Conservation (phyloP, 441 rosid genomes). For the Francoa sonchifolia region DNA sequence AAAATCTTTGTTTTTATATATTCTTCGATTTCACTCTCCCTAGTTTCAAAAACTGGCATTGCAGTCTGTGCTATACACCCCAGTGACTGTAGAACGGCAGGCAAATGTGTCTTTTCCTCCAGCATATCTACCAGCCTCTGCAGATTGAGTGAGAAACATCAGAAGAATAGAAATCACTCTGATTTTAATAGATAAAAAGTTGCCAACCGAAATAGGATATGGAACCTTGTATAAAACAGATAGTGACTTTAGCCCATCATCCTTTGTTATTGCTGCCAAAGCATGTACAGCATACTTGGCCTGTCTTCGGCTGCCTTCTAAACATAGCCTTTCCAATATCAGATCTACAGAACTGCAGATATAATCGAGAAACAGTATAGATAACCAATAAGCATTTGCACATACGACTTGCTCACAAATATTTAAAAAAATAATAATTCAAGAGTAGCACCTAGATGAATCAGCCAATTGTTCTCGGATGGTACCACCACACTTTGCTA, state of each 20-base stretch:
- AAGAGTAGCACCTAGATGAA: slow-evolving; percentile 59
- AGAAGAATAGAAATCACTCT: neutral
- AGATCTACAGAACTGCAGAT: slow-evolving; percentile 81
- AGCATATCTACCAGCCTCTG: slow-evolving; percentile 96
- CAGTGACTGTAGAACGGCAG: slow-evolving; percentile 88
- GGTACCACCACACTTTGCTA: slow-evolving; percentile 96
- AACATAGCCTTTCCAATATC: slow-evolving; percentile 78
- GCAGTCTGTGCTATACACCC: slow-evolving; percentile 99
- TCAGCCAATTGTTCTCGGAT: slow-evolving; percentile 83
- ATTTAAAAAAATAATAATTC: slow-evolving; percentile 5
- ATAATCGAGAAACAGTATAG: slow-evolving; percentile 16
- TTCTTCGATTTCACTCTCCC: slow-evolving; percentile 79
- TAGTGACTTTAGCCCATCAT: slow-evolving; percentile 93
- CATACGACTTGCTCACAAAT: slow-evolving; percentile 9
- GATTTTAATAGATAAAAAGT: slow-evolving; percentile 2
- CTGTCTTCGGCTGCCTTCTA: slow-evolving; percentile 94
- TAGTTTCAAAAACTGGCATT: slow-evolving; percentile 94
- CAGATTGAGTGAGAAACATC: slow-evolving; percentile 18
- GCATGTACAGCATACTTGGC: slow-evolving; percentile 99
- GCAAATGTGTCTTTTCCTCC: slow-evolving; percentile 77
- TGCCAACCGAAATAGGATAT: slow-evolving; percentile 6
- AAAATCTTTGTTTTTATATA: slow-evolving; percentile 74
- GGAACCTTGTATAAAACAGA: slow-evolving; percentile 94
- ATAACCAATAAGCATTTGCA: slow-evolving; percentile 17
- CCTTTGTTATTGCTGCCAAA: slow-evolving; percentile 95